Evolutionary conservation across 768 basidiomycete genomes (phyloP).

Genomic region (Rhizopogon roseolus): DNA sequence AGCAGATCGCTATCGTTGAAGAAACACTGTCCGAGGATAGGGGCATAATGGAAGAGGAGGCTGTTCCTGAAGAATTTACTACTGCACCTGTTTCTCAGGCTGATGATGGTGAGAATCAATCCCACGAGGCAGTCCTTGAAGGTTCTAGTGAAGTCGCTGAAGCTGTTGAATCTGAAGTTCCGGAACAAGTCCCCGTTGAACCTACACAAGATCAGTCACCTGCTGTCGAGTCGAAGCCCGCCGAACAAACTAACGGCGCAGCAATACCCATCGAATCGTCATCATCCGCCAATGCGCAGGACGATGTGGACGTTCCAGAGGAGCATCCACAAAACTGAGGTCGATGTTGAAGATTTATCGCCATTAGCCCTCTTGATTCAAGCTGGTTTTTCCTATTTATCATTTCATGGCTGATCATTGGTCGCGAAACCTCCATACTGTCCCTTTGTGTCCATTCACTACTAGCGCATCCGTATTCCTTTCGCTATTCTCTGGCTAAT

Average conservation of each 20-base stretch:
- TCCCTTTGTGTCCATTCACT: conserved; percentile 4
- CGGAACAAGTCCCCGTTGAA: neutral
- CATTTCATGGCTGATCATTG: neutral
- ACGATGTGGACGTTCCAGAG: neutral
- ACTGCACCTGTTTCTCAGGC: neutral
- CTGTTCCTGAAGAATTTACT: conserved; percentile 1
- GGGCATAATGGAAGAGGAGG: neutral
- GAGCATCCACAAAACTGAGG: neutral
- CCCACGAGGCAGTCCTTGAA: conserved; percentile 1
- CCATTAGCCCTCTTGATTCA: neutral
- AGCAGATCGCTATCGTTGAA: neutral
- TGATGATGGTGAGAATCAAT: neutral
- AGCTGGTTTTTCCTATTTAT: neutral
- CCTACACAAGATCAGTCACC: neutral
- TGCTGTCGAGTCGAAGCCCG: neutral
- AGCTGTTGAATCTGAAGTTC: neutral
- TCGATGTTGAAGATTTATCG: neutral
- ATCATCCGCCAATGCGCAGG: neutral
- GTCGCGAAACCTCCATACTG: conserved; percentile 1
- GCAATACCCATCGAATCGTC: neutral
- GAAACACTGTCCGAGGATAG: neutral
- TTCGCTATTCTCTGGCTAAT: conserved; percentile 6
- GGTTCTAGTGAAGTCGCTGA: neutral
- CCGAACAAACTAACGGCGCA: neutral
- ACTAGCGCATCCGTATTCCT: conserved; percentile 2